Evolutionary conservation across 2,329 filamentous ascomycete genomes (phyloP).

Genomic region (Neonectria hederae): DNA sequence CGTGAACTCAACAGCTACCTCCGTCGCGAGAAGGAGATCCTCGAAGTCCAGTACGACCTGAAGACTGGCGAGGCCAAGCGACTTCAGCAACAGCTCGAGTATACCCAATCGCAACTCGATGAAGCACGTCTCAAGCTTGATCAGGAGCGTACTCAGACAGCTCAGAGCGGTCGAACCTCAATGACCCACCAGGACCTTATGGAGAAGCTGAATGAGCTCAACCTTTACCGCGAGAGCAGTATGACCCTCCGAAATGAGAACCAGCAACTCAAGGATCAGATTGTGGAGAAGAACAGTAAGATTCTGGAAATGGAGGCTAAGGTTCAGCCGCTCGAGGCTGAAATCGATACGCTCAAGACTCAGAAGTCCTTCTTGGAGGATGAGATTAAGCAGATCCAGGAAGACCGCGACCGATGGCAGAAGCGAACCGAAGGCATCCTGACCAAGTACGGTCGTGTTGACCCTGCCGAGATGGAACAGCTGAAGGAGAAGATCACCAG

Average conservation of each 20-base stretch:
- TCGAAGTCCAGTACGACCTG: conserved; percentile 94
- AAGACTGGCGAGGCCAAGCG: conserved; percentile 89
- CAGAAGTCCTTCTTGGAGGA: conserved; percentile 83
- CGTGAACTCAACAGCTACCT: conserved; percentile 93
- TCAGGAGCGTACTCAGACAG: conserved; percentile 82
- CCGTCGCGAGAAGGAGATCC: conserved; percentile 94
- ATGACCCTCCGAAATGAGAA: conserved; percentile 89
- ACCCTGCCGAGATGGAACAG: conserved; percentile 90
- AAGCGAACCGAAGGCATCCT: conserved; percentile 96
- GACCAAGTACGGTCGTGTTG: conserved; percentile 93
- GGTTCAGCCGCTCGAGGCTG: conserved; percentile 83
- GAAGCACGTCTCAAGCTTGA: conserved; percentile 89
- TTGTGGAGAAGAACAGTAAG: conserved; percentile 77
- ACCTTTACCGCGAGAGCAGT: conserved; percentile 94
- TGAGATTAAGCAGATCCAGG: conserved; percentile 87
- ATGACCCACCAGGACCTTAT: conserved; percentile 89
- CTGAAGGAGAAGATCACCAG: conserved; percentile 80
- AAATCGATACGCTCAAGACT: conserved; percentile 83
- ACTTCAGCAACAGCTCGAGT: conserved; percentile 88
- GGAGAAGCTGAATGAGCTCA: conserved; percentile 94
- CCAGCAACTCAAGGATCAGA: conserved; percentile 77
- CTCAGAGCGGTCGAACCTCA: conserved; percentile 76
- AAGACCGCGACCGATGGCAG: conserved; percentile 94
- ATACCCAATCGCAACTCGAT: conserved; percentile 87
- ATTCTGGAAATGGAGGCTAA: conserved; percentile 78